These are phyloP conservation scores for Arthrobotrys conoides DNA, from an alignment of 2,329 filamentous ascomycete species.

Conservation along the genomic window DNA sequence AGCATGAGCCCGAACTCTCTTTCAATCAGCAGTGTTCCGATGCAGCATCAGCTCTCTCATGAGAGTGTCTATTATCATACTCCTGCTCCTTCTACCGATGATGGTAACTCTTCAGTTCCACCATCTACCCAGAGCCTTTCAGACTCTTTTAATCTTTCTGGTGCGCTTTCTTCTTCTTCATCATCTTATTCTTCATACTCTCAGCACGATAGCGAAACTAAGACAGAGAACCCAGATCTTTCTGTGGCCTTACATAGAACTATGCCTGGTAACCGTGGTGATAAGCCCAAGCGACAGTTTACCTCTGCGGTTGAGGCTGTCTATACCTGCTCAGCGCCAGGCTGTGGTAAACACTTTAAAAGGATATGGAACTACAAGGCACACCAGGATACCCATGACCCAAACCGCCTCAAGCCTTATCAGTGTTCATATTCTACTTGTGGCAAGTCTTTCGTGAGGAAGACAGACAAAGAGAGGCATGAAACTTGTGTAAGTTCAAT, in stretches of 20 bases:
- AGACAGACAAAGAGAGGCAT: constrained; percentile 79
- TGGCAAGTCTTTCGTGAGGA: constrained; percentile 82
- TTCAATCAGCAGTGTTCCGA: constrained; percentile 38
- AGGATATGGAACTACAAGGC: constrained; percentile 89
- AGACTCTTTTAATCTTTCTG: constrained; percentile 54
- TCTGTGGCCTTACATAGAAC: constrained; percentile 58
- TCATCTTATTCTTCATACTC: constrained; percentile 46
- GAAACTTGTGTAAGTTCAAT: constrained; percentile 70
- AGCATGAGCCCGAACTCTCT: constrained; percentile 42
- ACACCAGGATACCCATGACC: constrained; percentile 87
- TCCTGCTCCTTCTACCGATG: constrained; percentile 45
- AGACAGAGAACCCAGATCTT: constrained; percentile 49
- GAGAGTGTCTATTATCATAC: constrained; percentile 55
- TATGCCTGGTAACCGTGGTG: constrained; percentile 32
- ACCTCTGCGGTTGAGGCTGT: constrained; percentile 79
- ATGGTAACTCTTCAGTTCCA: constrained; percentile 31
- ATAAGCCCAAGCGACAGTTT: constrained; percentile 66
- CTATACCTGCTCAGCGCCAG: constrained; percentile 75
- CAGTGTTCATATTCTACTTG: constrained; percentile 77
- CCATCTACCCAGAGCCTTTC: constrained; percentile 30
- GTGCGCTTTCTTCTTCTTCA: constrained; percentile 61
- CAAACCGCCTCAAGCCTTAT: constrained; percentile 79
- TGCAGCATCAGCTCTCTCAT: constrained; percentile 55
- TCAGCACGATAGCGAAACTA: constrained; percentile 39
- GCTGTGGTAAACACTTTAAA: constrained; percentile 83